Evolutionary conservation across 352 stramenopile species (phyloP).

Genomic region (Chrysophaeum taylorii): DNA sequence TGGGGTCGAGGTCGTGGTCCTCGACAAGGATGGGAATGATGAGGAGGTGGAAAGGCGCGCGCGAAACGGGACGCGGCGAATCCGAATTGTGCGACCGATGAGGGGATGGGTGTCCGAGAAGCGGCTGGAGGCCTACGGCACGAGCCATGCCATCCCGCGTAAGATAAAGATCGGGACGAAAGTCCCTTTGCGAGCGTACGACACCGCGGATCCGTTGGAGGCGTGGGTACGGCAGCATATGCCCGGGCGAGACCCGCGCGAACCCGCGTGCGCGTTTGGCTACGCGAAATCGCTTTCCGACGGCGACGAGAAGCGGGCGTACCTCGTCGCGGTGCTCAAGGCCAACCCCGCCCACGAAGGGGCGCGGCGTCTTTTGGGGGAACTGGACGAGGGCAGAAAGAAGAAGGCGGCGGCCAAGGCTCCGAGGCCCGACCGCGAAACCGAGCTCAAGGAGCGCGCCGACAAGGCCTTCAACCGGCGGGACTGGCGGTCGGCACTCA

Average conservation of each 20-base stretch:
- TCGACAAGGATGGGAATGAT: too few species aligned
- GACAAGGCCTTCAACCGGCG: not conserved
- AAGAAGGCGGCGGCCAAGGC: not conserved
- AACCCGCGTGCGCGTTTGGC: not conserved
- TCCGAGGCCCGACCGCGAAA: not conserved
- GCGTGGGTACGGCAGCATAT: not conserved
- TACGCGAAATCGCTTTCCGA: not conserved
- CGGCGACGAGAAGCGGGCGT: not conserved
- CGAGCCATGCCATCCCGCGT: not conserved
- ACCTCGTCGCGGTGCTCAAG: not conserved
- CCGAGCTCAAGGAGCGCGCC: not conserved
- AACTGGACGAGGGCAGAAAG: not conserved
- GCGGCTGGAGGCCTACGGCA: not conserved
- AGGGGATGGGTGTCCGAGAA: not conserved
- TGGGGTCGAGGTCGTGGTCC: too few species aligned
- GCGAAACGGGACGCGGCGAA: too few species aligned
- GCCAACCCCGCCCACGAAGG: not conserved
- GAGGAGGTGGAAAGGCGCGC: too few species aligned
- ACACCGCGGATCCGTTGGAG: not conserved
- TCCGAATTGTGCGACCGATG: too few species aligned
- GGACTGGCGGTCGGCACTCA: not conserved
- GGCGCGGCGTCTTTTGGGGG: not conserved
- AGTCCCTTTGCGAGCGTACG: not conserved
- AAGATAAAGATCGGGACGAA: not conserved
- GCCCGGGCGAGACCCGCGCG: not conserved